Evolutionary conservation across 805 yeast species (phyloP), one percentile per base, ranked within the genome.

Genomic region (Candida germanica): DNA sequence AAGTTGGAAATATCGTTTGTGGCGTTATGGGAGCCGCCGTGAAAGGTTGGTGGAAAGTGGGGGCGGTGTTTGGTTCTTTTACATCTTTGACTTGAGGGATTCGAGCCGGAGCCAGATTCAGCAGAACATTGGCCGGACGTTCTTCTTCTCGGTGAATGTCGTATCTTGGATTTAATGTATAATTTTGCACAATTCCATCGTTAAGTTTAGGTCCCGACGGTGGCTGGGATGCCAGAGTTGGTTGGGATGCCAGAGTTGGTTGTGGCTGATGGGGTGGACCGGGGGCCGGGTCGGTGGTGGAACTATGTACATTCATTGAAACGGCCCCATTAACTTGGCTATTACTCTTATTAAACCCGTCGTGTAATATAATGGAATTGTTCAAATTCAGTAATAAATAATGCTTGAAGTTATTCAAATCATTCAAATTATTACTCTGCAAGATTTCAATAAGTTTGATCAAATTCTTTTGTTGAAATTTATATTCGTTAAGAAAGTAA

Each of bases 121-220:
- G 34, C 33, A 14, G 39, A 19, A 30, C 23, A 33, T 15, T 42
- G 39, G 17, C 31, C 31, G 31, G 47, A 17, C 19, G 40, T 20
- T 20, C 61, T 10, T 75, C 68, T 22, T 58, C 51, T 40, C 69
- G 69, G 29, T 75, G 56, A n/a, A 30, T 22, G 14, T 57, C 46
- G 49, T 56, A 61, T 34, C 62, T 58, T 0, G 70, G 66, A 33
- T 64, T 57, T 28, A 64, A 42, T 2, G 67, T 59, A 36, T 56
- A 58, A 40, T 50, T 60, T 43, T 62, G 68, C 16, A 35, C 38
- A 13, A 29, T 17, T 12, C 29, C 33, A 4, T 27, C 31, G n/a
- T n/a, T n/a, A n/a, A n/a, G n/a, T n/a, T n/a, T n/a, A n/a, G n/a
- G n/a, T n/a, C n/a, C n/a, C 2, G 31, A 25, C n/a, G 32, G 32